Percentiles rank a stretch among this genome's conserved stretches.
Conservation (phyloP, 768 basidiomycete genomes). For the Thelephora ganbajun region DNA sequence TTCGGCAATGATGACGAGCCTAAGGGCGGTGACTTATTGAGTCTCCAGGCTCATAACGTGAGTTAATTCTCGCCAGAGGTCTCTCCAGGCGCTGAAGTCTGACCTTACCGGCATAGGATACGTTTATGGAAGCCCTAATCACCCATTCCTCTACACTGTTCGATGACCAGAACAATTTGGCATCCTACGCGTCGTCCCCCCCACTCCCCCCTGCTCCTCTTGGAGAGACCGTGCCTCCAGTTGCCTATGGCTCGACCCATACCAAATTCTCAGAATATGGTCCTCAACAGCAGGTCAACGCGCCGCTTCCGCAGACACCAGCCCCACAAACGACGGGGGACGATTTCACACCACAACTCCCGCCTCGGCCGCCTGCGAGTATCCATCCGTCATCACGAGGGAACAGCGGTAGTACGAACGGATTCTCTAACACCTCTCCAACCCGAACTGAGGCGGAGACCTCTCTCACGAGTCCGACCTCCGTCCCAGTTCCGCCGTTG, state of each 20-base stretch:
- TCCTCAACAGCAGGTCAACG: constrained; percentile 1
- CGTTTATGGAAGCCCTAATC: constrained; percentile 80
- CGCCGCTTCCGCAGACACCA: constrained; percentile 10
- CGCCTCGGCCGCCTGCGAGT: constrained; percentile 52
- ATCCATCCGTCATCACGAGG: constrained; percentile 65
- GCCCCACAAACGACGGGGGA: constrained; percentile 22
- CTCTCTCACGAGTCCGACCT: background rate
- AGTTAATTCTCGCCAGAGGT: background rate
- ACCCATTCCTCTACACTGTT: constrained; percentile 53
- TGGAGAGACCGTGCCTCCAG: constrained; percentile 42
- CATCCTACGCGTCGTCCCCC: constrained; percentile 28
- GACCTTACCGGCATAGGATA: constrained; percentile 29
- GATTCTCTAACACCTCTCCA: no score
- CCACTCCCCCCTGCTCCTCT: constrained; percentile 62
- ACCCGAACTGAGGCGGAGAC: no score
- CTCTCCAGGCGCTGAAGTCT: background rate
- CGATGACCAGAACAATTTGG: constrained; percentile 20
- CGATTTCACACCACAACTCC: constrained; percentile 65
- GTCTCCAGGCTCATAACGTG: constrained; percentile 67
- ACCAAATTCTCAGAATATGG: constrained; percentile 46
- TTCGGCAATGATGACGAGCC: constrained; percentile 83
- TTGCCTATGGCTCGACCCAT: constrained; percentile 57
- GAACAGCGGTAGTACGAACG: background rate
- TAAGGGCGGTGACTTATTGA: constrained; percentile 57
- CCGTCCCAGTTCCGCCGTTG: background rate